Conservation (phyloP, 768 basidiomycete species). For the Neoboletus magnificus region DNA sequence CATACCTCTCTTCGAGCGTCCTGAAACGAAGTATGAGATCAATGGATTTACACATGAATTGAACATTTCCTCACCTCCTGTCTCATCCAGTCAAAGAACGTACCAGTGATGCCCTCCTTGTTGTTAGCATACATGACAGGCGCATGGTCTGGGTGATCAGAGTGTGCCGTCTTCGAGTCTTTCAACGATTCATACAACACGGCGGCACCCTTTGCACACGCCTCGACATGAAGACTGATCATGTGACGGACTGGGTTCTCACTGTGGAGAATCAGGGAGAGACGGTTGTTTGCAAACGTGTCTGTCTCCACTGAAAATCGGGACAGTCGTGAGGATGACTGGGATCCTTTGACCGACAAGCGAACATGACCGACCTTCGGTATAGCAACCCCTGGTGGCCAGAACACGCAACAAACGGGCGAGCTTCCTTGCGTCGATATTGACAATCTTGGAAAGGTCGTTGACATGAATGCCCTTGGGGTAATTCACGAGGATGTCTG, state of each 20-base stretch:
- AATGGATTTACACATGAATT: background rate
- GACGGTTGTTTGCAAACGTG: conserved; percentile 35
- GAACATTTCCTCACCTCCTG: conserved; percentile 13
- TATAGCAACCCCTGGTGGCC: conserved; percentile 29
- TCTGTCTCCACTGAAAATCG: conserved; percentile 24
- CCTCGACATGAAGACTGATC: conserved; percentile 18
- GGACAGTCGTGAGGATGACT: background rate
- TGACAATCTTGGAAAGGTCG: conserved; percentile 22
- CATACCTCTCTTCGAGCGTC: conserved; percentile 20
- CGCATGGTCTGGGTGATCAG: conserved; percentile 19
- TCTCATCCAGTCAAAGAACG: conserved; percentile 26
- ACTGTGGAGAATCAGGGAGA: conserved; percentile 29
- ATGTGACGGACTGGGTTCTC: conserved; percentile 23
- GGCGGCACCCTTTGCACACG: conserved; percentile 12
- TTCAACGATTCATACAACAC: conserved; percentile 28
- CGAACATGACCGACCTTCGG: conserved; percentile 26
- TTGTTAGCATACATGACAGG: conserved; percentile 21
- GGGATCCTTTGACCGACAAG: background rate
- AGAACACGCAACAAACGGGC: conserved; percentile 30
- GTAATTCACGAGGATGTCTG: conserved; percentile 25
- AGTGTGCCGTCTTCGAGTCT: conserved; percentile 19
- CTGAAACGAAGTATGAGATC: conserved; percentile 2
- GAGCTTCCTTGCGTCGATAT: conserved; percentile 28
- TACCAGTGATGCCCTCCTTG: conserved; percentile 17
- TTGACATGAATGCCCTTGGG: conserved; percentile 32